phyloP scores from a whole-genome alignment of 164 flowering plant genomes.

The Paratinospora sagittata region DNA sequence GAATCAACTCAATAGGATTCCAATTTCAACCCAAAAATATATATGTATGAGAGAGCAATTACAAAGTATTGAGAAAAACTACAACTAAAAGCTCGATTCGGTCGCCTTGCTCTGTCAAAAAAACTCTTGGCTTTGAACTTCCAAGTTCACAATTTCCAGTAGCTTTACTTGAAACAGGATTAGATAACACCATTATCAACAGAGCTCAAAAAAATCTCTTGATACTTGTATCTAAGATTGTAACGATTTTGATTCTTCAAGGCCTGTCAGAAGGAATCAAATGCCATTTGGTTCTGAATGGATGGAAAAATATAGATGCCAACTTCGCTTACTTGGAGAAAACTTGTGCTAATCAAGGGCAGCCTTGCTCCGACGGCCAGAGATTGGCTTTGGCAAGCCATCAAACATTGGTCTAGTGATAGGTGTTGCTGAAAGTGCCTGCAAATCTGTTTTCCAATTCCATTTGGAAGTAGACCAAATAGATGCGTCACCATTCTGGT shows the following conservation, averaged over 20 bases:
- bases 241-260: neutral
- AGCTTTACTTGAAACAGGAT: too few relatives aligned
- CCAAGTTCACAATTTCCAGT: neutral
- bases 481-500: neutral
- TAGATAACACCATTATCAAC: too few relatives aligned
- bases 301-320: neutral
- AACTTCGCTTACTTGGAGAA: neutral
- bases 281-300: neutral
- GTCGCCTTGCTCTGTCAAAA: neutral
- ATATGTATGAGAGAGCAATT: neutral
- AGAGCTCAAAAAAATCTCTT: neutral
- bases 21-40: neutral
- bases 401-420: neutral
- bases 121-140: neutral
- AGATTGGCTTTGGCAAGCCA: conserved; percentile 2
- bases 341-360: neutral
- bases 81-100: neutral
- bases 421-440: neutral
- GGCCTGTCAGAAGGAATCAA: neutral
- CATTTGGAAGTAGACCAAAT: neutral
- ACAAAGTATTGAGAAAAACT: neutral
- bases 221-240: neutral
- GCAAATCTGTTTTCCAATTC: conserved; percentile 2
- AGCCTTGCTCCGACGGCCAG: conserved; percentile 3
- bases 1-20: neutral